phyloP scores from a whole-genome alignment of 331 rosid species.

The Cydonia oblonga region DNA sequence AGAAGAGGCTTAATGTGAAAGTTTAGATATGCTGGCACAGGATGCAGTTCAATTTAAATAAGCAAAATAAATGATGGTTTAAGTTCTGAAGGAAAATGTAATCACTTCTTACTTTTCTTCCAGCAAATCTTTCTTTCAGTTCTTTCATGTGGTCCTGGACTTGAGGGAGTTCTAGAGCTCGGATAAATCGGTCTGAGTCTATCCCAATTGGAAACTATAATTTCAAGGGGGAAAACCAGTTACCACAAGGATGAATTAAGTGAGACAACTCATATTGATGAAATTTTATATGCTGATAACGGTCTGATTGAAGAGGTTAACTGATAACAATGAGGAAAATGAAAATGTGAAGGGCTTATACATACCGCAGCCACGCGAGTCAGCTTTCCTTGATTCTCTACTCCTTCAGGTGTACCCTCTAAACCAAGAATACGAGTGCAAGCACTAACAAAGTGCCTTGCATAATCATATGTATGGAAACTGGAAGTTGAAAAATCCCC shows the following conservation, averaged over 20 bases:
- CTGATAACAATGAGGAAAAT: slow-evolving; percentile 11
- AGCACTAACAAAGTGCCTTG: slow-evolving; percentile 52
- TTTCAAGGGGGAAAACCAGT: slow-evolving; percentile 17
- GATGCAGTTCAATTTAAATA: not conserved
- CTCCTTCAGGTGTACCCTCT: slow-evolving; percentile 60
- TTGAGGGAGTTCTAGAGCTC: slow-evolving; percentile 76
- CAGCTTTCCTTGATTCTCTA: slow-evolving; percentile 54
- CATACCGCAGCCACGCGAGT: slow-evolving; percentile 54
- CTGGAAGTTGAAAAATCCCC: slow-evolving; percentile 20
- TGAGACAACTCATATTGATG: slow-evolving; percentile 7
- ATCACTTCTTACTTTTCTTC: slow-evolving; percentile 54
- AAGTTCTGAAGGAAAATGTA: not conserved
- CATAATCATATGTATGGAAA: slow-evolving; percentile 53
- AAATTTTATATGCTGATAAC: slow-evolving; percentile 3
- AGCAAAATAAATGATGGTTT: not conserved
- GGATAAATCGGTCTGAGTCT: slow-evolving; percentile 71
- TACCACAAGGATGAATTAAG: slow-evolving; percentile 20
- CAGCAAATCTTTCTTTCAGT: slow-evolving; percentile 79
- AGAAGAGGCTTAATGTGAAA: not conserved
- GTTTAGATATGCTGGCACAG: not conserved
- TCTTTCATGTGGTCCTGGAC: slow-evolving; percentile 79
- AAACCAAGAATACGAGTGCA: slow-evolving; percentile 53
- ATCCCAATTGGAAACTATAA: slow-evolving; percentile 94
- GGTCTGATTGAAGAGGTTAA: not conserved
- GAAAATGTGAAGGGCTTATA: slow-evolving; percentile 6